Evolutionary conservation across 345 rosid species (phyloP).

Genomic region (Aquilaria malaccensis): DNA sequence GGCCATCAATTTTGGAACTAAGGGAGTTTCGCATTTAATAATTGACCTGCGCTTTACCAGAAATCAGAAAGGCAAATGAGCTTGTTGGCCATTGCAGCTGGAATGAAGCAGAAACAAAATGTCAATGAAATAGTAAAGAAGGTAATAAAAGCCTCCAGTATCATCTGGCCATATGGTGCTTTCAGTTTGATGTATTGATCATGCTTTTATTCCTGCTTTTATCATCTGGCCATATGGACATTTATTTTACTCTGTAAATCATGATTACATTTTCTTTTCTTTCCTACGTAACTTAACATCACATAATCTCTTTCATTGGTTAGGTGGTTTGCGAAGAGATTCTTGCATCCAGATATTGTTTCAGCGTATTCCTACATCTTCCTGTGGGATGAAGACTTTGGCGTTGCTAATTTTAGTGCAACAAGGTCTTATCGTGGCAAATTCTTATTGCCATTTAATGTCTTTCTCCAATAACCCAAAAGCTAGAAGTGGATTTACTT

Average conservation of each 20-base stretch:
- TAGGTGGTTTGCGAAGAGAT: no score
- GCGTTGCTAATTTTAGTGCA: slow-evolving; percentile 31
- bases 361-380: slow-evolving; percentile 30
- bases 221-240: no score
- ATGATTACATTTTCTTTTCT: background rate
- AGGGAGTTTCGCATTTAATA: background rate
- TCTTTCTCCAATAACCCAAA: no score
- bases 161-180: background rate
- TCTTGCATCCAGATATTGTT: slow-evolving; percentile 33
- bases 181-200: background rate
- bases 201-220: background rate
- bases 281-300: background rate
- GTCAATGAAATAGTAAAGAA: no score
- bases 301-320: background rate
- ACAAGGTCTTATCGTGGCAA: no score
- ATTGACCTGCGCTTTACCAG: no score
- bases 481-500: no score
- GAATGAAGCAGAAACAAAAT: no score
- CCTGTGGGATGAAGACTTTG: slow-evolving; percentile 43
- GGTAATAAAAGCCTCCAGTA: background rate
- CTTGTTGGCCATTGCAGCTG: no score
- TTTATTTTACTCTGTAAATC: background rate
- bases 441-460: no score
- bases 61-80: no score
- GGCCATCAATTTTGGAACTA: no score